phyloP scores from a whole-genome alignment of 2,329 filamentous ascomycete species.

The Arthrobotrys megalospora region DNA sequence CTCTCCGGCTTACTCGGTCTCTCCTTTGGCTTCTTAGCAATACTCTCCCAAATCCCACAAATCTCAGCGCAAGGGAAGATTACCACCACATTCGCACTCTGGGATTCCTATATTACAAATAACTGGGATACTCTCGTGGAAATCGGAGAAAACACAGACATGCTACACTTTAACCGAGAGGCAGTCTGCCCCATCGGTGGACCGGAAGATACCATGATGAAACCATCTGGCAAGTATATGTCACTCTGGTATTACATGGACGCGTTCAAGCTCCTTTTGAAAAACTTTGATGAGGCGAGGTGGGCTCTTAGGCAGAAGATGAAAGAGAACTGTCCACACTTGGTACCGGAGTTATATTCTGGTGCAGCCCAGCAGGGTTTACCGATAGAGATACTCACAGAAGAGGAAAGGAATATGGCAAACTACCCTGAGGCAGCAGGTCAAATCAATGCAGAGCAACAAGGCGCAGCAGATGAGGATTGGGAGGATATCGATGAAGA shows the following conservation, averaged over 20 bases:
- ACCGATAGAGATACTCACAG: background rate
- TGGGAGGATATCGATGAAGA: too few relatives aligned
- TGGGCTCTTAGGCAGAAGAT: slow-evolving; percentile 15
- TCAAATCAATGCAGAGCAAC: background rate
- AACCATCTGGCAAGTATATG: background rate
- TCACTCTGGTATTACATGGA: slow-evolving; percentile 22
- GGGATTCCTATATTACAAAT: background rate
- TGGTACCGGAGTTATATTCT: slow-evolving; percentile 3
- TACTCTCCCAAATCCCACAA: background rate
- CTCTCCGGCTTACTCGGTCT: too few relatives aligned
- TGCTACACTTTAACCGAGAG: background rate
- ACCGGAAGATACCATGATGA: background rate
- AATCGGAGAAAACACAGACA: background rate
- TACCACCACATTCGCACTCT: background rate
- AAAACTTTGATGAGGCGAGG: slow-evolving; percentile 3
- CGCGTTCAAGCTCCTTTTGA: background rate
- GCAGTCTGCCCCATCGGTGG: slow-evolving; percentile 22
- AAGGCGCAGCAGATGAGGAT: background rate
- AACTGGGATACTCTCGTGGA: background rate
- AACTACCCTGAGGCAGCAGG: background rate
- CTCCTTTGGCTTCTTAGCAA: too few relatives aligned
- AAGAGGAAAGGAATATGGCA: background rate
- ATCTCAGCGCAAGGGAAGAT: background rate
- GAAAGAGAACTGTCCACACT: background rate
- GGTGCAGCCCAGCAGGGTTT: background rate